phyloP scores from a whole-genome alignment of 768 basidiomycete genomes.

The Suillus tomentosus region DNA sequence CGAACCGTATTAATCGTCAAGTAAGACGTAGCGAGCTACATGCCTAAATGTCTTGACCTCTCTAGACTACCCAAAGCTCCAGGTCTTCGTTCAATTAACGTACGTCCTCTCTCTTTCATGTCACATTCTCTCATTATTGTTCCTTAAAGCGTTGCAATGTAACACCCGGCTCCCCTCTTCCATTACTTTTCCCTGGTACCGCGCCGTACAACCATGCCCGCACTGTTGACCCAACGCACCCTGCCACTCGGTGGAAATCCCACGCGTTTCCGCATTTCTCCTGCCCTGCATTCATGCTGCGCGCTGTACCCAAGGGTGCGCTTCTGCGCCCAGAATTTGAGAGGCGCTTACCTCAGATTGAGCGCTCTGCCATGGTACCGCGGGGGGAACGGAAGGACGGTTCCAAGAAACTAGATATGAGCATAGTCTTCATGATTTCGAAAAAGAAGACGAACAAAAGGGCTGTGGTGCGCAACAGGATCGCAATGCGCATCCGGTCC shows the following conservation, averaged over 20 bases:
- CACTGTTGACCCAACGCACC: constrained; percentile 9
- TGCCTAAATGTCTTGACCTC: constrained; percentile 17
- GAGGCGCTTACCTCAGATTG: background rate
- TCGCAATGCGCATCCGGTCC: constrained; percentile 11
- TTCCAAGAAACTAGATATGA: constrained; percentile 2
- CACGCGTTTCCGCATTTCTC: constrained; percentile 4
- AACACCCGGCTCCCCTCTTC: constrained; percentile 13
- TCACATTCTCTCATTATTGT: background rate
- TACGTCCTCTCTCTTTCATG: background rate
- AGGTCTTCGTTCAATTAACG: constrained; percentile 6
- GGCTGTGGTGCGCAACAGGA: constrained; percentile 12
- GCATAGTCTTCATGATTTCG: constrained; percentile 11
- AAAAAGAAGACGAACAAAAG: constrained; percentile 13
- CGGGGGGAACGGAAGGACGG: background rate
- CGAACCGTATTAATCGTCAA: background rate
- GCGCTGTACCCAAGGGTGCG: constrained; percentile 12
- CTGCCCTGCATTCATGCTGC: constrained; percentile 9
- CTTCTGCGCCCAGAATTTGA: constrained; percentile 9
- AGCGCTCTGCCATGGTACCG: background rate
- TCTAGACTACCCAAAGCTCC: constrained; percentile 18
- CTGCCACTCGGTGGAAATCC: constrained; percentile 8
- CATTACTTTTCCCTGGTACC: constrained; percentile 5
- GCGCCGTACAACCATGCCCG: background rate
- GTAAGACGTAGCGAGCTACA: constrained; percentile 4
- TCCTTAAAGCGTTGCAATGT: background rate